phyloP scores from a whole-genome alignment of 768 basidiomycete genomes.

The Pleurotus cornucopiae region DNA sequence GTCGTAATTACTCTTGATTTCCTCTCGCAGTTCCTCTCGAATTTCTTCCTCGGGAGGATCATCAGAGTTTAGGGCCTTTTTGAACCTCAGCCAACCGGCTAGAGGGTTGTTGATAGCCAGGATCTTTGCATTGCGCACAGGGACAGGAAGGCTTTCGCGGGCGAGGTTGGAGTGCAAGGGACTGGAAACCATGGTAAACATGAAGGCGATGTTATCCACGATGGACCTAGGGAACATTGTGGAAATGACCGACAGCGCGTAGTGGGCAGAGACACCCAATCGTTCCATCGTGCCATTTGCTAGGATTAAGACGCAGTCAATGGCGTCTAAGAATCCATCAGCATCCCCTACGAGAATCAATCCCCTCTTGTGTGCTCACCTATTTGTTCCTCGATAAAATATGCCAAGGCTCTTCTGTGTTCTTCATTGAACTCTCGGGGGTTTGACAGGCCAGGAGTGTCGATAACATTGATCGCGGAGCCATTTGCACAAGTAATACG shows the following conservation, averaged over 20 bases:
- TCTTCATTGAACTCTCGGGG: constrained; percentile 11
- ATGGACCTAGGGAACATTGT: constrained; percentile 21
- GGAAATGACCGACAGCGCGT: constrained; percentile 18
- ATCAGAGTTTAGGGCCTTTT: not conserved
- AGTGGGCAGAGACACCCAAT: constrained; percentile 16
- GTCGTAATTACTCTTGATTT: not conserved
- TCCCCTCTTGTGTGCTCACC: not conserved
- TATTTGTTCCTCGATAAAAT: constrained; percentile 13
- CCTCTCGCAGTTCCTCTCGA: constrained; percentile 4
- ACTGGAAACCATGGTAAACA: constrained; percentile 19
- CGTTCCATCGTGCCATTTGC: constrained; percentile 21
- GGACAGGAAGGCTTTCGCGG: constrained; percentile 10
- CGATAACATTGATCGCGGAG: constrained; percentile 16
- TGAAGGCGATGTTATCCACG: constrained; percentile 19
- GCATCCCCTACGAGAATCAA: not conserved
- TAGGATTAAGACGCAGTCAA: constrained; percentile 23
- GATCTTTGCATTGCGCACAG: constrained; percentile 6
- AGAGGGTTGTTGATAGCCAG: constrained; percentile 14
- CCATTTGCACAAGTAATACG: constrained; percentile 10
- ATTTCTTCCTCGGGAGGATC: not conserved
- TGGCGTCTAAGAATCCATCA: constrained; percentile 3
- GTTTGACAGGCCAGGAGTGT: constrained; percentile 25
- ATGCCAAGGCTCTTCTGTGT: constrained; percentile 20
- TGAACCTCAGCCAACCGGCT: constrained; percentile 8
- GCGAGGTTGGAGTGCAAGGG: constrained; percentile 19